Conservation (phyloP, 331 rosid species). For the Acacia concinna region DNA sequence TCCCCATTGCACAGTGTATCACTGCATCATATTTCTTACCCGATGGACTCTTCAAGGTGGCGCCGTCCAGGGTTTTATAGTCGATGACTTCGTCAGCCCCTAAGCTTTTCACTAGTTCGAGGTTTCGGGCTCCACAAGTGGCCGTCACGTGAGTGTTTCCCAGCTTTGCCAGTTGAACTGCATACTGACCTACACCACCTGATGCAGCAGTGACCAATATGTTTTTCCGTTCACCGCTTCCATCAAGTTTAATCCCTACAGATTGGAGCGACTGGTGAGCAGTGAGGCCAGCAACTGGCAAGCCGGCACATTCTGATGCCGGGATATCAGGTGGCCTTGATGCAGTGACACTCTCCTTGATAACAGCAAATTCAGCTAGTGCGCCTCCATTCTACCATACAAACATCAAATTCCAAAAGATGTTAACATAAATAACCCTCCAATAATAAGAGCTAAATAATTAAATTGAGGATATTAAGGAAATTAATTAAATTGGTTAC, state of each 20-base stretch:
- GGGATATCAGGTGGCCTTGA: constrained; percentile 58
- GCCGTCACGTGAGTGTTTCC: constrained; percentile 85
- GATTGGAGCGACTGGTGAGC: constrained; percentile 62
- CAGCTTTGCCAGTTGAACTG: constrained; percentile 82
- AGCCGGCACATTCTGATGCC: constrained; percentile 46
- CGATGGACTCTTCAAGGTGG: constrained; percentile 69
- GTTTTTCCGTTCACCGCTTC: constrained; percentile 48
- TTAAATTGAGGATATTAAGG: too few species aligned
- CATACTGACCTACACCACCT: constrained; percentile 71
- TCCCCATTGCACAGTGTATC: constrained; percentile 57
- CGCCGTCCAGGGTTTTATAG: constrained; percentile 76
- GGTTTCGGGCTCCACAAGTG: constrained; percentile 77
- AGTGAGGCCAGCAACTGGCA: constrained; percentile 65
- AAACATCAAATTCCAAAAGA: neutral
- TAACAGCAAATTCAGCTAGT: constrained; percentile 59
- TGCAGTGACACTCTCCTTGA: constrained; percentile 39
- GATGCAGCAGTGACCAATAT: constrained; percentile 73
- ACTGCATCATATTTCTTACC: constrained; percentile 75
- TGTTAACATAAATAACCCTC: neutral
- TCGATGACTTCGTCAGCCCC: constrained; percentile 94
- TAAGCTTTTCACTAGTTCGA: constrained; percentile 59
- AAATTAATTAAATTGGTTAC: too few species aligned
- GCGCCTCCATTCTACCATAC: constrained; percentile 59
- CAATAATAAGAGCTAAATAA: too few species aligned
- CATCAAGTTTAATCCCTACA: constrained; percentile 73